A percentile compares a stretch with the other conserved stretches of the same genome.
Conservation (phyloP, 2,329 filamentous ascomycete species). For the Macroventuria anomochaeta region DNA sequence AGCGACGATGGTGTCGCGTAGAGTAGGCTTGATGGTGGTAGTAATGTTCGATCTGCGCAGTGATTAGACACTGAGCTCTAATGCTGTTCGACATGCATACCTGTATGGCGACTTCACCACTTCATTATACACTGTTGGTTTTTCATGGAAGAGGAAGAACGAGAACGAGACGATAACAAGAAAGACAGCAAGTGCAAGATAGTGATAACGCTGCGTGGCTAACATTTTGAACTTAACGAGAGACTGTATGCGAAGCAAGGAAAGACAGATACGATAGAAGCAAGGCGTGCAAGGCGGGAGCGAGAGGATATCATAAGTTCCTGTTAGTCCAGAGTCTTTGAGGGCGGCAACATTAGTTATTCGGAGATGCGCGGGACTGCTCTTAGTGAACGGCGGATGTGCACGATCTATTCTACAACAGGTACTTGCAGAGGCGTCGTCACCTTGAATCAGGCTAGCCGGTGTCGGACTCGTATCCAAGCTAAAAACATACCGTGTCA, state of each 20-base stretch:
- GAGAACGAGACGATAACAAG: slow-evolving; percentile 16
- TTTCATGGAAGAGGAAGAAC: slow-evolving; percentile 20
- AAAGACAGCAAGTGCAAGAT: slow-evolving; percentile 21
- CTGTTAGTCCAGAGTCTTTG: not conserved
- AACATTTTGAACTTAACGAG: slow-evolving; percentile 20
- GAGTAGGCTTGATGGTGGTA: slow-evolving; percentile 12
- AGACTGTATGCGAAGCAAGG: not conserved
- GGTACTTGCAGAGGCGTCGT: not conserved
- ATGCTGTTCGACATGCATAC: slow-evolving; percentile 1
- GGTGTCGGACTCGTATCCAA: not conserved
- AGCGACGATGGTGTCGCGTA: slow-evolving; percentile 22
- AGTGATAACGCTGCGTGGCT: slow-evolving; percentile 21
- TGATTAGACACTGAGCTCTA: not conserved
- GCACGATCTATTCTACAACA: not conserved
- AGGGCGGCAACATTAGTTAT: not conserved
- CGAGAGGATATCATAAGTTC: not conserved
- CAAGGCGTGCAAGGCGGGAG: not conserved
- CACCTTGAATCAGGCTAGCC: not conserved
- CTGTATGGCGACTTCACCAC: slow-evolving; percentile 16
- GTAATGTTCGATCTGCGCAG: not conserved
- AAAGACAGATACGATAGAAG: not conserved
- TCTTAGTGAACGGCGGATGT: not conserved
- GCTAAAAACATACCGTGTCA: not conserved
- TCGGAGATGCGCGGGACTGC: not conserved
- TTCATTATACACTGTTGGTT: slow-evolving; percentile 4